Percentiles rank a stretch among this genome's conserved stretches.
Conservation (phyloP, 306 rosid species). For the Hippophae rhamnoides region DNA sequence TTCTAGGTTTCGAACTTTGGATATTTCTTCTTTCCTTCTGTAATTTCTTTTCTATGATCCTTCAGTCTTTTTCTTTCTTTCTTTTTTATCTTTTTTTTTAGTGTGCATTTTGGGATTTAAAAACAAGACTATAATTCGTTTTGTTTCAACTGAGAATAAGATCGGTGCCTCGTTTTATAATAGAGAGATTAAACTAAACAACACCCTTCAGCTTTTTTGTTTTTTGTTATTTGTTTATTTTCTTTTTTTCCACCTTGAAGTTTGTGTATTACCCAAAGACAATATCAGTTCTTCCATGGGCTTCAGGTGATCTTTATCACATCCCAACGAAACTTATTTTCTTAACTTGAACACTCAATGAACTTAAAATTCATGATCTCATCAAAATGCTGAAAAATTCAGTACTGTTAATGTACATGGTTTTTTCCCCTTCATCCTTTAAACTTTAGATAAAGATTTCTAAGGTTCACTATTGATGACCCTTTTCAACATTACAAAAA, state of each 20-base stretch:
- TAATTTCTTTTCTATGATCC: neutral
- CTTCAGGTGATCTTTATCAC: conserved; percentile 9
- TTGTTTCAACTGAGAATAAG: conserved; percentile 17
- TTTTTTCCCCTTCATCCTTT: too few species aligned
- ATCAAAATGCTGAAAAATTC: too few species aligned
- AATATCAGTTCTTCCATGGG: conserved; percentile 8
- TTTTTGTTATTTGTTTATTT: conserved; percentile 1
- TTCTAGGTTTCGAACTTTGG: conserved; percentile 15
- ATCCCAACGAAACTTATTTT: neutral
- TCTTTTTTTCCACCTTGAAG: conserved; percentile 8
- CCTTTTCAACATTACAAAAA: too few species aligned
- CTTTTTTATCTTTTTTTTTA: neutral
- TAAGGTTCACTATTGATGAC: too few species aligned
- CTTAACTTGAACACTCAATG: too few species aligned
- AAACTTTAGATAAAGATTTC: too few species aligned
- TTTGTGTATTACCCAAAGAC: conserved; percentile 24
- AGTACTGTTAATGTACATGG: too few species aligned
- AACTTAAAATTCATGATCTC: too few species aligned
- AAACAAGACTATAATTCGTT: conserved; percentile 8
- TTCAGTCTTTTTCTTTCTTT: neutral
- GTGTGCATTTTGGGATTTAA: conserved; percentile 29
- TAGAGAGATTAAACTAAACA: conserved; percentile 31
- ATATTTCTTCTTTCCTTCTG: neutral
- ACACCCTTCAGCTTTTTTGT: conserved; percentile 5
- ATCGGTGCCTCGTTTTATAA: conserved; percentile 1